Conservation (phyloP, 108 stramenopile species). For the Chaetoceros tenuissimus region DNA sequence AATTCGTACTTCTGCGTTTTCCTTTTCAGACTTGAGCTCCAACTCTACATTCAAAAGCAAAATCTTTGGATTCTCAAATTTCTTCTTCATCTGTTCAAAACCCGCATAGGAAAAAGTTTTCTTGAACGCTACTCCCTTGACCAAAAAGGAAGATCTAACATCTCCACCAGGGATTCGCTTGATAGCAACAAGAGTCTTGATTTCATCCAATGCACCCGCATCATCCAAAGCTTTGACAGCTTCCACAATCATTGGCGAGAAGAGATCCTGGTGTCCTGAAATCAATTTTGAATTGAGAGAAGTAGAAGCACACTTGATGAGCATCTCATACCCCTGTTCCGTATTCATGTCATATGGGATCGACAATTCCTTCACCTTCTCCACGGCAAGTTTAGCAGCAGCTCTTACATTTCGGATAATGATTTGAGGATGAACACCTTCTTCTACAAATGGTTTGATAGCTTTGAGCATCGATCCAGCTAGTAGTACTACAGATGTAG, state of each 20-base stretch:
- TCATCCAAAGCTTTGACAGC: conserved; percentile 75
- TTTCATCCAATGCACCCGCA: conserved; percentile 65
- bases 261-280: conserved; percentile 89
- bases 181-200: conserved; percentile 82
- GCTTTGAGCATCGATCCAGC: conserved; percentile 93
- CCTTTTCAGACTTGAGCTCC: conserved; percentile 98
- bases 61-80: conserved; percentile 83
- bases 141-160: conserved; percentile 90
- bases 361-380: conserved; percentile 59
- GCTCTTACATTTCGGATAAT: conserved; percentile 69
- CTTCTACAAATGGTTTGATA: conserved; percentile 95
- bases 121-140: conserved; percentile 97
- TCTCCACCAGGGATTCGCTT: conserved; percentile 97
- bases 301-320: conserved; percentile 92
- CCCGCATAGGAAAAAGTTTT: conserved; percentile 99
- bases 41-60: conserved; percentile 96
- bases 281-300: conserved; percentile 99
- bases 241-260: conserved; percentile 97
- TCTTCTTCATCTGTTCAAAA: conserved; percentile 99
- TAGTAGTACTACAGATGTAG: conserved; percentile 92
- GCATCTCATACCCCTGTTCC: conserved; percentile 68
- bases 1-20: conserved; percentile 98
- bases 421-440: conserved; percentile 96
- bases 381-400: conserved; percentile 70
- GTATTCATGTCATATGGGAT: conserved; percentile 40